Evolutionary conservation across 345 rosid species (phyloP), one percentile per base, ranked within the genome.

Genomic region (Leavenworthia alabamica): DNA sequence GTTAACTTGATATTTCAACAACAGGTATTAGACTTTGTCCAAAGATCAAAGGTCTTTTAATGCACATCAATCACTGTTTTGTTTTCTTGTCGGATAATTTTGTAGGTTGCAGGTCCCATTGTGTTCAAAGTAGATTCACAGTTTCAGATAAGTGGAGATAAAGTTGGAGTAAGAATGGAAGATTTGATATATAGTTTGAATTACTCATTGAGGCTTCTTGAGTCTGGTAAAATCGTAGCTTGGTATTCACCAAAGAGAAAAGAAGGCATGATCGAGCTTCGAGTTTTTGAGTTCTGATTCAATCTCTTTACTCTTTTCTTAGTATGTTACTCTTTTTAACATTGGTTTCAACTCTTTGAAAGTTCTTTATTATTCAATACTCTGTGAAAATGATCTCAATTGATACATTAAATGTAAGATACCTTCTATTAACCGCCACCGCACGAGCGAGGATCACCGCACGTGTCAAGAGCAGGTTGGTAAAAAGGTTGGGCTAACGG

Each of bases 231-330:
- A 59, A 76, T 86, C 19, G 96, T 84, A 37, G 88, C 98, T 48
- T 88, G 98, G 96, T 88, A 86, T 66, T 91, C 96, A 37, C 88
- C 92, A 5, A 91, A 80, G 62, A 75, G 95, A 60, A 84, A 82
- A 64, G 98, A 91, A 71, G 89, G 95, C 43, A 91, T 88, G 96
- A 15, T 91, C 15, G 96, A 91, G 75, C 67, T 91, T 44, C 83
- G 87, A 54, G 24, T 91, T 48, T 84, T 65, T 12, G 98, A 88
- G 78, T 86, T 88, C 63, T 86, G 68, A 64, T 40, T 14, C 15
- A 14, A 52, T 15, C 27, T 46, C 24, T 8, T 56, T 5, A 14
- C 5, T 20, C 1, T 11, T 26, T 26, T 26, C 1, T n/a, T 62
- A 49, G 52, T 8, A 11, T 16, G 1, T 27, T 11, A 7, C 9